Evolutionary conservation across 331 rosid genomes (phyloP), one percentile per base, ranked within the genome.

Genomic region (Malus hybrid): DNA sequence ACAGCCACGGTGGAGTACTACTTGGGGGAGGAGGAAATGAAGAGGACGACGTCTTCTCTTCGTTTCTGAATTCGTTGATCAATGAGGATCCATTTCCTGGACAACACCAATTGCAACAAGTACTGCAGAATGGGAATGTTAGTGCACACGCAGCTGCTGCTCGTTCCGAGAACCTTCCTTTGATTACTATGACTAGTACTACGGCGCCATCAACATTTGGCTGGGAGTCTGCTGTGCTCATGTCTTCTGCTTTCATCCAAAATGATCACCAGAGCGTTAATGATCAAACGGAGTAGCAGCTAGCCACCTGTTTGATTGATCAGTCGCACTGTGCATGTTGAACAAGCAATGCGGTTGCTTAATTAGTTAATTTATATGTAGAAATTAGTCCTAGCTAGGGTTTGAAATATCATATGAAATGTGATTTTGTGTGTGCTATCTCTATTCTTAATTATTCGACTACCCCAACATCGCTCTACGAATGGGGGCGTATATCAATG

Each of bases 11-110:
- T 12, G 67, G 34, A 63, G 39, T n/a, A 27, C 39, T 36, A 10
- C 15, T 57, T 44, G 70, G 44, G 20, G n/a, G 13, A 59, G 12
- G 64, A n/a, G 36, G n/a, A 14, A 24, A 64, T 2, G 78, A 76
- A 24, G 80, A 74, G 5, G 82, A 72, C 4, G 83, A 87, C 28
- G 83, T 82, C 1, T 87, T 91, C 76, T 86, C 93, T 70, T 91
- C 97, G 36, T 87, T 91, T 72, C 82, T 91, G 64, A 85, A 89
- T 56, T 91, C 97, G 2, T 36, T 86, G 77, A 91, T 89, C 83
- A 87, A 89, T 5, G 95, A 91, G 2, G 97, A 89, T 31, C 87
- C 89, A 16, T 88, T 85, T 73, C 42, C 80, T 14, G 39, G 69
- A 42, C 88, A 87, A 3, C 86, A 85, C 13, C 78, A 80, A 6